Evolutionary conservation across 306 rosid genomes (phyloP).

Genomic region (Trifolium repens): DNA sequence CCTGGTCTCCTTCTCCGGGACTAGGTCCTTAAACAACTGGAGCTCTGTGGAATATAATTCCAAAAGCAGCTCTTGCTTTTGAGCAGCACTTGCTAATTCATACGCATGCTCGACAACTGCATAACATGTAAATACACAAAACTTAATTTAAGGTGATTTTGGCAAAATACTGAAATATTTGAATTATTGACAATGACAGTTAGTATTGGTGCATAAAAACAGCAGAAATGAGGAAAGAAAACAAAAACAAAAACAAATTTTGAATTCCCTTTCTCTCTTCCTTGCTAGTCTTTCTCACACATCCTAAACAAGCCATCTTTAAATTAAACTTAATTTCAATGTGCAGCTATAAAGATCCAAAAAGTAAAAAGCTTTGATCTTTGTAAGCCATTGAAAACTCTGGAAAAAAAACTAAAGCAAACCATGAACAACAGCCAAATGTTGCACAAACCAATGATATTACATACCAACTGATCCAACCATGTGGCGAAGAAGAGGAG

Average conservation of each 20-base stretch:
- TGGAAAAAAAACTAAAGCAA: slow-evolving; percentile 1
- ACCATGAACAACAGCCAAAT: slow-evolving; percentile 6
- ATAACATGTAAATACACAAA: slow-evolving; percentile 33
- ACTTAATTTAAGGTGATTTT: slow-evolving; percentile 22
- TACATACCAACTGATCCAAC: slow-evolving; percentile 91
- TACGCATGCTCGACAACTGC: slow-evolving; percentile 93
- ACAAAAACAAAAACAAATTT: not conserved
- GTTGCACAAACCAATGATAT: not conserved
- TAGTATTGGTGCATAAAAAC: slow-evolving; percentile 24
- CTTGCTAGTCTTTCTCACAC: slow-evolving; percentile 14
- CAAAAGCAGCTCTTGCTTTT: slow-evolving; percentile 80
- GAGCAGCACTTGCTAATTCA: slow-evolving; percentile 71
- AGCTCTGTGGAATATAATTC: slow-evolving; percentile 85
- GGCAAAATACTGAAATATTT: slow-evolving; percentile 29
- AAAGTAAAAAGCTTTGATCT: slow-evolving; percentile 8
- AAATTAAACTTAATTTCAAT: slow-evolving; percentile 21
- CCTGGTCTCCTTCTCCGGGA: slow-evolving; percentile 82
- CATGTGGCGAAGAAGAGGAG: slow-evolving; percentile 93
- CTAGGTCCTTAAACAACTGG: slow-evolving; percentile 80
- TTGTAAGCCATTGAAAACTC: slow-evolving; percentile 7
- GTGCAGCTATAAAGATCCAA: not conserved
- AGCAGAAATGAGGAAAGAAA: slow-evolving; percentile 23
- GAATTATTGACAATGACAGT: slow-evolving; percentile 15
- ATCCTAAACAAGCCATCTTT: slow-evolving; percentile 21
- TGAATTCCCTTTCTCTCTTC: not conserved